phyloP scores from a whole-genome alignment of 176 grass and related monocot genomes.

The Ananas comosus region DNA sequence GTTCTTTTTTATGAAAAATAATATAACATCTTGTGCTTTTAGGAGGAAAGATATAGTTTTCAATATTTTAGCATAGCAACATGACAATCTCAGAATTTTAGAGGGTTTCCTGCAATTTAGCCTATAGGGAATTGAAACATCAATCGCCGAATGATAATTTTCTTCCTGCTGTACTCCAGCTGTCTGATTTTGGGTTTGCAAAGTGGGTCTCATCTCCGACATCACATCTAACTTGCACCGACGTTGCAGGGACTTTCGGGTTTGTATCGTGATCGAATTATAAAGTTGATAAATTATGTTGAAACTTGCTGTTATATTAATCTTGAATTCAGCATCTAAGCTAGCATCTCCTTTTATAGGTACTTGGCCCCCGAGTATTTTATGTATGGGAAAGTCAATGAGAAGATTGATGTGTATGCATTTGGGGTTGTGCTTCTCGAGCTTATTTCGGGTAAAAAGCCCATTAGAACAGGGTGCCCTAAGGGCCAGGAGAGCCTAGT shows the following conservation, averaged over 20 bases:
- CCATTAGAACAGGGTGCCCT: constrained; percentile 53
- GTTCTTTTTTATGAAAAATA: too few species aligned
- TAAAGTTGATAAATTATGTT: constrained; percentile 6
- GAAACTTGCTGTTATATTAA: constrained; percentile 14
- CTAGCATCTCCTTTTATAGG: constrained; percentile 34
- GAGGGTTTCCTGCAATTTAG: too few species aligned
- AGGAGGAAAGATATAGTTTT: too few species aligned
- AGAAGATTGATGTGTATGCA: constrained; percentile 95
- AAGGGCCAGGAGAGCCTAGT: constrained; percentile 86
- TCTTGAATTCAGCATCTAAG: constrained; percentile 12
- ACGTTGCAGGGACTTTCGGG: constrained; percentile 97
- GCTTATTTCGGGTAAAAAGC: constrained; percentile 85
- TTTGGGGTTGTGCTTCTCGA: constrained; percentile 87
- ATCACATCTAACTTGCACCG: constrained; percentile 58
- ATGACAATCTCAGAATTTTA: too few species aligned
- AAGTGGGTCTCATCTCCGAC: constrained; percentile 61
- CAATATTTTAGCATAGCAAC: too few species aligned
- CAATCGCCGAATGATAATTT: constrained; percentile 19
- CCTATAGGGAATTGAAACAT: neutral
- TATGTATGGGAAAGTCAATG: constrained; percentile 67
- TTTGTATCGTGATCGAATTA: constrained; percentile 26
- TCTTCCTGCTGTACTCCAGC: constrained; percentile 33
- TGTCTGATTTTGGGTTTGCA: constrained; percentile 96
- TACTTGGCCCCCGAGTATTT: constrained; percentile 96
- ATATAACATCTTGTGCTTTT: too few species aligned